Base-by-base conservation (phyloP, 2,329 filamentous ascomycete genomes). In the Neodidymelliopsis sp. region DNA sequence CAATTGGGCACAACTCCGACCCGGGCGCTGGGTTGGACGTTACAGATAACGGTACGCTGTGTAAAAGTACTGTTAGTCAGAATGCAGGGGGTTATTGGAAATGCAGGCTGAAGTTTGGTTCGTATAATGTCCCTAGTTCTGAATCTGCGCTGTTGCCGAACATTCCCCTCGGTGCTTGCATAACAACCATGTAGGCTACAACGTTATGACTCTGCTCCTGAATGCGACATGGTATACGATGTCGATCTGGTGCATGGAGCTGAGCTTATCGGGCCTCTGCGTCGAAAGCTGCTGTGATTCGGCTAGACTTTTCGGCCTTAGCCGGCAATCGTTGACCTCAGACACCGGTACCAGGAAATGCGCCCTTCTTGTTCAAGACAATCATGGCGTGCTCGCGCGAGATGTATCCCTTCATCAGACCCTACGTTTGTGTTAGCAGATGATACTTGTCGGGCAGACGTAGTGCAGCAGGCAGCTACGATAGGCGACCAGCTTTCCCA, bases 331-430 rank as follows among this genome's bases (percentile, higher is more conserved):
- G 24, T 63, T 61, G 62, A 54, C 56, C 62, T 67, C 64, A 86
- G 16, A 86, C 77, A 23, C 90, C 89, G 18, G 95, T 97, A 18
- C 92, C 92, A 0, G 95, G 94, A 67, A 99, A 99, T 2, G 94
- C 93, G 35, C 90, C 91, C 49, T 84, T 89, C 74, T 97, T 97
- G 73, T 91, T 97, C 48, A 99, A 77, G 15, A 99, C 94, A 20
- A 99, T 89, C 60, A 92, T 92, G 24, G 88, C 89, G 60, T 89
- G 85, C 61, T 96, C 92, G 44, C 93, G 88, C 23, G 93, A 88
- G 60, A 99, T 99, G 74, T 99, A 99, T 29, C 95, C 94, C 75
- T 97, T 99, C 90, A 99, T 96, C 18, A 94, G 80, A 50, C 89
- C 89, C 91, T 96, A 60, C 33, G 28, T 30, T 15, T 31, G 24